Evolutionary conservation across 1,139 yeast species (phyloP).

Genomic region (Geotrichum phurueaensis): DNA sequence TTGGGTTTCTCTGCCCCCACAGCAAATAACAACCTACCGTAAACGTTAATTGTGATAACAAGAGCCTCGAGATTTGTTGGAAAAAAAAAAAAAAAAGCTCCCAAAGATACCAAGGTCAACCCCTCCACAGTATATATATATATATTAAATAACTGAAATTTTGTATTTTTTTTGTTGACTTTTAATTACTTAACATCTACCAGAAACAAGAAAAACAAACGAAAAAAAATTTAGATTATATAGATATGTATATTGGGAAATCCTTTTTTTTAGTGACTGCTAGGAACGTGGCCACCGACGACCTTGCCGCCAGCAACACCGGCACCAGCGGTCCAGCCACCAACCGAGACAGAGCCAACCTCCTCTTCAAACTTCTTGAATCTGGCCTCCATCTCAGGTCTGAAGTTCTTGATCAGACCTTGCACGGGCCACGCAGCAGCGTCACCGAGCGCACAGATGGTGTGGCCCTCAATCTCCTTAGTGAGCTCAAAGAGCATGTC

Average conservation of each 20-base stretch:
- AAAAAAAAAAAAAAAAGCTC: too few species aligned
- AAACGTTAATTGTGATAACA: too few species aligned
- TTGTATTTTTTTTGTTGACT: too few species aligned
- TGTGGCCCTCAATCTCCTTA: slow-evolving; percentile 82
- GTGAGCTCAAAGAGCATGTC: slow-evolving; percentile 78
- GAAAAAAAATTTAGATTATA: not conserved
- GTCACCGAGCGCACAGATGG: slow-evolving; percentile 86
- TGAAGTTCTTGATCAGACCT: slow-evolving; percentile 75
- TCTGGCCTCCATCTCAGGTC: slow-evolving; percentile 74
- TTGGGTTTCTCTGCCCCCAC: too few species aligned
- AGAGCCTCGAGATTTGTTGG: too few species aligned
- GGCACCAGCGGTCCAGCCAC: slow-evolving; percentile 74
- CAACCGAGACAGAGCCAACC: slow-evolving; percentile 47
- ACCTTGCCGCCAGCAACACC: slow-evolving; percentile 61
- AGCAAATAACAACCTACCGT: too few species aligned
- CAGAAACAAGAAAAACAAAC: not conserved
- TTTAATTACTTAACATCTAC: not conserved
- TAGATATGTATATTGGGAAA: not conserved
- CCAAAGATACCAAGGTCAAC: too few species aligned
- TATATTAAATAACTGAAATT: too few species aligned
- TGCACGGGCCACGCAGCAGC: slow-evolving; percentile 94
- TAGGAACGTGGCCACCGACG: slow-evolving; percentile 48
- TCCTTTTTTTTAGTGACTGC: slow-evolving; percentile 22
- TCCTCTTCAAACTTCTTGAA: slow-evolving; percentile 47
- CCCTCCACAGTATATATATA: too few species aligned